Base-by-base conservation (phyloP, 352 stramenopile species). In the Phytophthora podocarpi region DNA sequence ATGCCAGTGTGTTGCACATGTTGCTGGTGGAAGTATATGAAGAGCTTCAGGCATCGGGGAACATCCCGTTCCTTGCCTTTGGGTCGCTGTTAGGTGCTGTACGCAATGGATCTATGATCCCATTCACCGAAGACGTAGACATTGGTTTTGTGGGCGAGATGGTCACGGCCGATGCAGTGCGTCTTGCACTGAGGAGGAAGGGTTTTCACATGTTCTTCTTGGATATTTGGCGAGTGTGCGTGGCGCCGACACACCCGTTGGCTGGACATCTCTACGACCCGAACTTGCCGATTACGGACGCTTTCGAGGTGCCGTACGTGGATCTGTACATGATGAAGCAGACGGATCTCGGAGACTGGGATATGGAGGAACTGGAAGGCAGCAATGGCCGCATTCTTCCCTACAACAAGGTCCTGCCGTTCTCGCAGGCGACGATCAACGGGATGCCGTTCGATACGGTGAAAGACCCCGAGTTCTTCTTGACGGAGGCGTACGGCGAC, bases 71-170 rank as follows among this genome's bases (percentile, higher is more conserved):
- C 30, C 20, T 87, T 18, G 46, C 71, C 4, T 87, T 67, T 18
- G 78, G 78, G 30, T 74, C 78, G 39, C 37, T 87, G 32, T 59
- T 87, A 1, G 77, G 77, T 32, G 77, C 74, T 16, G 54, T 87
- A 12, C 74, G 75, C 34, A 75, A 81, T 36, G 48, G 32, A 0
- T 77, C 70, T 46, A 67, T 74, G 32, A 82, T 85, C 58, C 64
- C 76, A 2, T 86, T 78, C 65, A 84, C 77, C 1, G 74, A 83
- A 46, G 77, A 86, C 60, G 67, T 62, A 15, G 77, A 86, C 39
- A 60, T 86, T 16, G 74, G 64, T 0, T 82, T 73, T 54, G 55
- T 64, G 8, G 46, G 65, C 15, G 27, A 56, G 8, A 26, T 64
- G 45, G 9, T 43, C 20, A 16, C 55, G 10, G 46, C 30, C 12